A percentile compares a stretch with the other conserved stretches of the same genome.
Evolutionary conservation across 208 protist genomes (phyloP).

Genomic region (Trypanosoma mega): DNA sequence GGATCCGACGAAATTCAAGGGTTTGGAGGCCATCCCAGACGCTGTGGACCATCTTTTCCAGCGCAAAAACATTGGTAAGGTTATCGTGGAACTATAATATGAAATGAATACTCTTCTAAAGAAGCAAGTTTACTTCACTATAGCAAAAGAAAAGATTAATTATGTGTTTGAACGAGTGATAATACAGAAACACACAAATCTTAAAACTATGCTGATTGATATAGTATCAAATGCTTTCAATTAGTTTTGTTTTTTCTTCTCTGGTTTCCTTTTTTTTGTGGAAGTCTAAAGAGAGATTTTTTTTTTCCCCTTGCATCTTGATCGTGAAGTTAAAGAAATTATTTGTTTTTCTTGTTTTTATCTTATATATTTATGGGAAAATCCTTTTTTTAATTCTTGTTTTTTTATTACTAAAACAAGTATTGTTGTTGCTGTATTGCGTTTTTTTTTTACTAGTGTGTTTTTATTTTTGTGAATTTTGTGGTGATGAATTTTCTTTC

Average conservation of each 20-base stretch:
- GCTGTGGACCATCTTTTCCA: constrained; percentile 79
- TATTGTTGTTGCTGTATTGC: background rate
- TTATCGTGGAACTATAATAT: constrained; percentile 62
- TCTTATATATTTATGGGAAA: background rate
- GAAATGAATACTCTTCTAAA: constrained; percentile 1
- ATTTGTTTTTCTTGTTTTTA: too few relatives aligned
- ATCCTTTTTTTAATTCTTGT: constrained; percentile 20
- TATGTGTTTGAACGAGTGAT: background rate
- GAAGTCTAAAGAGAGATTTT: too few relatives aligned
- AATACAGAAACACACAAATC: background rate
- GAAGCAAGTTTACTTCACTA: background rate
- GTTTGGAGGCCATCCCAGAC: constrained; percentile 65
- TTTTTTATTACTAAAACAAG: constrained; percentile 20
- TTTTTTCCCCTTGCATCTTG: too few relatives aligned
- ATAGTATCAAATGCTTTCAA: too few relatives aligned
- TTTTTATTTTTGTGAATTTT: constrained; percentile 12
- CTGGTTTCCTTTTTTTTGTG: constrained; percentile 6
- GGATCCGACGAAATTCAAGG: constrained; percentile 55
- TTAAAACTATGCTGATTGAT: too few relatives aligned
- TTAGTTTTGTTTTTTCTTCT: constrained; percentile 16
- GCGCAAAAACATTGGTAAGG: constrained; percentile 75
- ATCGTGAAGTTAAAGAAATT: too few relatives aligned
- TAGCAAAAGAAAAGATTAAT: constrained; percentile 7
- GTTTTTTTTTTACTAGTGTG: constrained; percentile 23
- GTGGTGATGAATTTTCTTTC: constrained; percentile 9